These are phyloP conservation scores for Tolypocladium tropicale DNA, from an alignment of 2,329 filamentous ascomycete species.

Conservation along the genomic window DNA sequence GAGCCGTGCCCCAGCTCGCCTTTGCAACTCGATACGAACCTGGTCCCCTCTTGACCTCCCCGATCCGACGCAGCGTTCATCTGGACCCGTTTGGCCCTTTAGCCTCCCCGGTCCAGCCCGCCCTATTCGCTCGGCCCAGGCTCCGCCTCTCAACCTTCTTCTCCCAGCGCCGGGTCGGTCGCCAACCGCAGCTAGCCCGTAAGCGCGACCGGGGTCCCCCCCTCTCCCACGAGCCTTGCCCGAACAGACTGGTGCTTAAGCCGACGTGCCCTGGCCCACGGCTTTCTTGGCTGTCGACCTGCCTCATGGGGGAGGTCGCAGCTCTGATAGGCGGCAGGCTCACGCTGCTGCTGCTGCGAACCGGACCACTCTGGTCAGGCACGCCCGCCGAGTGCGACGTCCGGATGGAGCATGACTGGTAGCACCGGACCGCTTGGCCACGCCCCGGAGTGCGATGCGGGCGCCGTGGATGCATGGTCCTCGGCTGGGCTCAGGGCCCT, in stretches of 20 bases:
- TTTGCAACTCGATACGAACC: background rate
- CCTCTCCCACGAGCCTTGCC: background rate
- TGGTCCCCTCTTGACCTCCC: too few relatives aligned
- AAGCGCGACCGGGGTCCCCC: background rate
- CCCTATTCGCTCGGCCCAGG: background rate
- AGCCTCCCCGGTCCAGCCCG: background rate
- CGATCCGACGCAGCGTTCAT: background rate
- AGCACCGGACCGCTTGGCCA: too few relatives aligned
- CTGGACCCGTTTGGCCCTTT: background rate
- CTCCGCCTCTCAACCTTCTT: background rate
- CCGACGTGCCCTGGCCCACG: background rate
- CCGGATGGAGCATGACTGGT: too few relatives aligned
- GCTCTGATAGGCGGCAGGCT: slow-evolving; percentile 19
- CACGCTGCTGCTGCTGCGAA: too few relatives aligned
- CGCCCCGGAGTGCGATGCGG: too few relatives aligned
- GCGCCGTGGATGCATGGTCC: too few relatives aligned
- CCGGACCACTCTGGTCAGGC: too few relatives aligned
- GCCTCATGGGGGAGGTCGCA: slow-evolving; percentile 16
- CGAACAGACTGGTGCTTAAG: background rate
- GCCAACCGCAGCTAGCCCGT: background rate
- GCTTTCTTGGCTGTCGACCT: slow-evolving; percentile 8
- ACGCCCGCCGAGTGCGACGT: too few relatives aligned
- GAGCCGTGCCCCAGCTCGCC: background rate
- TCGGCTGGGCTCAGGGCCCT: too few relatives aligned
- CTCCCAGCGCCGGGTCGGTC: background rate